phyloP scores from a whole-genome alignment of 225 moss, liverwort and hornwort species.

The Physcomitrellopsis africana region DNA sequence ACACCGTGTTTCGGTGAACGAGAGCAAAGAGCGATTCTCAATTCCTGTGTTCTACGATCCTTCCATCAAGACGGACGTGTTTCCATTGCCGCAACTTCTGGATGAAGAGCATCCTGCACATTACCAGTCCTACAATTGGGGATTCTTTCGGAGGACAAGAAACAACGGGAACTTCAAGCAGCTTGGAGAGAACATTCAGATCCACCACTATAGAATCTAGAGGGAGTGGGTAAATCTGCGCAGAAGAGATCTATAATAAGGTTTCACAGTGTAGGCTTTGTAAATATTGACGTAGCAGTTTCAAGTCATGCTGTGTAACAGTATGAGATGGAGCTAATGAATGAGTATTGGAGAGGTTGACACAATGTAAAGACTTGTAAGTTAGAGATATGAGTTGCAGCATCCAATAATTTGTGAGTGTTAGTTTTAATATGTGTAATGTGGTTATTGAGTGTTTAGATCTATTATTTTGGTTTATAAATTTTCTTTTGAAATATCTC shows the following conservation, averaged over 20 bases:
- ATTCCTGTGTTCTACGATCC: constrained; percentile 58
- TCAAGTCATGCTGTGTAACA: no score
- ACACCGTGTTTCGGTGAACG: constrained; percentile 52
- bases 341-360: no score
- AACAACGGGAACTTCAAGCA: constrained; percentile 57
- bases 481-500: no score
- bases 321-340: no score
- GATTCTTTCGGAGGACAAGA: constrained; percentile 46
- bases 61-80: constrained; percentile 34
- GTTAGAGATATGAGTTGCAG: no score
- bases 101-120: constrained; percentile 32
- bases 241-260: background rate
- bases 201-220: constrained; percentile 44
- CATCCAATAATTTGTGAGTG: no score
- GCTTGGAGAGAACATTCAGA: constrained; percentile 63
- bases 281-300: background rate
- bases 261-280: background rate
- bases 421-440: no score
- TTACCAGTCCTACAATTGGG: constrained; percentile 53
- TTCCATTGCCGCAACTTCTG: constrained; percentile 41
- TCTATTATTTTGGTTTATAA: no score
- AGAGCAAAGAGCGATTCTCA: constrained; percentile 53
- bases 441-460: no score
- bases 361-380: no score
- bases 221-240: background rate